These are phyloP conservation scores for Sugiyamaella grinbergsii DNA, from an alignment of 1,139 yeast genomes.

Conservation along the genomic window DNA sequence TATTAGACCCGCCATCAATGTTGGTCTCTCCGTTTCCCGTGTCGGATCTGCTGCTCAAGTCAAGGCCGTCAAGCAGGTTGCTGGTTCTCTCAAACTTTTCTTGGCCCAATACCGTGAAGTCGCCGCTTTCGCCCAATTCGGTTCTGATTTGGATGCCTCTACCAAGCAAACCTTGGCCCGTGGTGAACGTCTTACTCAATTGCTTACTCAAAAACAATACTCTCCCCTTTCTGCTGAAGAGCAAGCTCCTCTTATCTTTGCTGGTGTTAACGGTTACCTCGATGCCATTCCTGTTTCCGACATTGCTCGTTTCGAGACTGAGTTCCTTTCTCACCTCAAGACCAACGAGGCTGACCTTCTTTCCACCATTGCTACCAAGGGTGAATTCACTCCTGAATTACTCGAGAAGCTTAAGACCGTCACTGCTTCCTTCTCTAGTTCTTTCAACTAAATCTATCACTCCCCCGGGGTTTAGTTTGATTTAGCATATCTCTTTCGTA, in stretches of 20 bases:
- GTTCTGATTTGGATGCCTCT: slow-evolving; percentile 99
- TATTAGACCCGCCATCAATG: slow-evolving; percentile 99
- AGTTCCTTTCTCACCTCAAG: slow-evolving; percentile 84
- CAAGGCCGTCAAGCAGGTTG: slow-evolving; percentile 99
- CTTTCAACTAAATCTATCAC: slow-evolving; percentile 52
- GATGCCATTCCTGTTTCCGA: slow-evolving; percentile 84
- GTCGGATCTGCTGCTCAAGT: slow-evolving; percentile 99
- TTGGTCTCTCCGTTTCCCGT: slow-evolving; percentile 99
- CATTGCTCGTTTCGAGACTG: slow-evolving; percentile 88
- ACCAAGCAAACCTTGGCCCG: slow-evolving; percentile 98
- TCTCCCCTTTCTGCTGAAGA: slow-evolving; percentile 97
- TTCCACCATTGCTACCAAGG: slow-evolving; percentile 81
- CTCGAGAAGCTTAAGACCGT: slow-evolving; percentile 86
- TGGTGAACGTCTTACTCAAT: slow-evolving; percentile 99
- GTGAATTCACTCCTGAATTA: slow-evolving; percentile 86
- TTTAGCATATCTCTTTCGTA: slow-evolving; percentile 17
- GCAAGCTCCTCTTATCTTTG: slow-evolving; percentile 97
- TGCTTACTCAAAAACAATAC: slow-evolving; percentile 97
- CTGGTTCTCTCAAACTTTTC: slow-evolving; percentile 99
- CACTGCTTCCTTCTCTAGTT: slow-evolving; percentile 88
- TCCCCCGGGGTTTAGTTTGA: slow-evolving; percentile 5
- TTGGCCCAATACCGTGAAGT: slow-evolving; percentile 99
- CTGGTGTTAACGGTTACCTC: slow-evolving; percentile 98
- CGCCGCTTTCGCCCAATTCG: slow-evolving; percentile 99
- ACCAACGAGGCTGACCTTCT: slow-evolving; percentile 85